Evolutionary conservation across 345 rosid genomes (phyloP), one percentile per base, ranked within the genome.

Genomic region (Salix purpurea): DNA sequence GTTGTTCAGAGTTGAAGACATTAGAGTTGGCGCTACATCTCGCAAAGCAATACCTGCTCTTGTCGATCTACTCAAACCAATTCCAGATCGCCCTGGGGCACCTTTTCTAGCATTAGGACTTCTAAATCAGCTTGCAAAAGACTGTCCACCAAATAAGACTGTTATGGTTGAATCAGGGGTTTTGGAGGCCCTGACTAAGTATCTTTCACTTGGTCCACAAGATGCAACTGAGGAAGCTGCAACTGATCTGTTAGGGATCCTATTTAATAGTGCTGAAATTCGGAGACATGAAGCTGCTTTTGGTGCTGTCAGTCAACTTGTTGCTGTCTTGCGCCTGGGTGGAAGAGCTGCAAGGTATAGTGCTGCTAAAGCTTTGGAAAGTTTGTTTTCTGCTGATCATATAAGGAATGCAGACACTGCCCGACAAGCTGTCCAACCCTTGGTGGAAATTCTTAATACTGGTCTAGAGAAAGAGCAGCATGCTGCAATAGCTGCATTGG

Each of bases 181-280:
- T 78, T 83, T 96, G 44, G 99, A 96, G 87, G 99, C 89, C 37
- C 86, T 96, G 69, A 92, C 97, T 7, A 96, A 92, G 87, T 96
- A 94, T 84, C 97, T 96, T 78, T 96, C 99, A 37, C 97, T 96
- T 73, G 97, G 99, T 67, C 99, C 97, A 73, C 97, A 91, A 83
- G 99, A 96, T 82, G 97, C 92, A 71, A 94, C 97, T 42, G 99
- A 96, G 77, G 98, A 96, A 89, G 99, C 99, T 78, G 97, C 99
- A 80, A 96, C 98, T 10, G 98, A 83, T 84, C 88, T 96, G 69
- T 84, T 96, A 70, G 99, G 99, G 21, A 85, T 92, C 82, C 87
- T 96, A 62, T 96, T 96, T 84, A 80, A 89, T 81, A 94, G 89
- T 83, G 88, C 97, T 81, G 98, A 96, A 82, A 96, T 96, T 82